phyloP scores from a whole-genome alignment of 2,329 filamentous ascomycete species.

The Aspergillus nomiae region DNA sequence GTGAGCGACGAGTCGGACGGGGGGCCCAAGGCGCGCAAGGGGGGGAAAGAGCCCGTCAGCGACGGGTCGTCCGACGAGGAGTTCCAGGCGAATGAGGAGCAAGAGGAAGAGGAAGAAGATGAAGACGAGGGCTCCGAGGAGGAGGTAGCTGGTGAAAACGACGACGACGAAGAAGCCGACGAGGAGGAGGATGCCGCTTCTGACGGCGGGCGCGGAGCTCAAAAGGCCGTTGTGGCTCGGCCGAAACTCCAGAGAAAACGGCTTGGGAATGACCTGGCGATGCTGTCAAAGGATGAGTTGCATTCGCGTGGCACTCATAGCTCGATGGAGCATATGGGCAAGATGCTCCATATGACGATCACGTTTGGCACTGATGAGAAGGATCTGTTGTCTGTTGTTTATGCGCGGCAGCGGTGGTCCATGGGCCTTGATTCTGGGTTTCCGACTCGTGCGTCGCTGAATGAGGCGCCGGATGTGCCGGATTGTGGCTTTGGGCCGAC shows the following conservation, averaged over 20 bases:
- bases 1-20: constrained; percentile 34
- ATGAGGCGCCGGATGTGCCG: constrained; percentile 27
- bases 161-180: constrained; percentile 17
- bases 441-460: constrained; percentile 48
- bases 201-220: constrained; percentile 3
- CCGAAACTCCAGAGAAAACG: constrained; percentile 18
- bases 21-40: constrained; percentile 4
- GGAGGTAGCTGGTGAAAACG: constrained; percentile 12
- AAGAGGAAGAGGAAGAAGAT: constrained; percentile 21
- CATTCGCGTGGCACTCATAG: constrained; percentile 43
- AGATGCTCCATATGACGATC: constrained; percentile 49
- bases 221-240: constrained; percentile 12
- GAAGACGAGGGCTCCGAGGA: constrained; percentile 17
- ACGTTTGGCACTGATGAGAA: constrained; percentile 54
- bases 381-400: constrained; percentile 52
- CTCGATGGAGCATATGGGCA: constrained; percentile 39
- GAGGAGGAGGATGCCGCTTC: constrained; percentile 3
- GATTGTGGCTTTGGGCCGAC: constrained; percentile 44
- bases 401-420: constrained; percentile 54
- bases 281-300: constrained; percentile 25
- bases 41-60: constrained; percentile 14
- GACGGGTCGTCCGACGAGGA: constrained; percentile 39
- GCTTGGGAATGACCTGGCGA: constrained; percentile 21
- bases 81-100: constrained; percentile 30
- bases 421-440: constrained; percentile 50